Evolutionary conservation across 768 basidiomycete genomes (phyloP).

Genomic region (Boletus subcaerulescens): DNA sequence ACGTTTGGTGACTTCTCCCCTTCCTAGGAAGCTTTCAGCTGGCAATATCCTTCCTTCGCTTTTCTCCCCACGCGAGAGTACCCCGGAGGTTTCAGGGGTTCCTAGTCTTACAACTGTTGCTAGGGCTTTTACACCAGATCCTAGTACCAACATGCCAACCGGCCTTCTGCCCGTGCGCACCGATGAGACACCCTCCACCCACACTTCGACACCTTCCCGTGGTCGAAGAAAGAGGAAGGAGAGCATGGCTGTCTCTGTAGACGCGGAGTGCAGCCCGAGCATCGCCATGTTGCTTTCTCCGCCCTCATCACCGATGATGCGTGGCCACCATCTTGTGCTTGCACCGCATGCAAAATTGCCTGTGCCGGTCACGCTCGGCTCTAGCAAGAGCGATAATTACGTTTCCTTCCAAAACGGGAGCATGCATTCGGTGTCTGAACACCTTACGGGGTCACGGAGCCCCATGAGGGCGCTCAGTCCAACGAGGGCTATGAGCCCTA

Average conservation of each 20-base stretch:
- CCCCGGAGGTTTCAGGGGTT: neutral
- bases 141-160: neutral
- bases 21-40: slow-evolving; percentile 17
- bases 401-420: neutral
- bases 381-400: neutral
- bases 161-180: neutral
- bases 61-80: slow-evolving; percentile 12
- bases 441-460: slow-evolving; percentile 5
- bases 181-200: neutral
- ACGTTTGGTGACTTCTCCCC: neutral
- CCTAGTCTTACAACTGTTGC: slow-evolving; percentile 14
- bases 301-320: slow-evolving; percentile 15
- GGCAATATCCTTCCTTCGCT: slow-evolving; percentile 12
- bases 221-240: slow-evolving; percentile 18
- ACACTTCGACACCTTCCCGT: slow-evolving; percentile 6
- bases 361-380: neutral
- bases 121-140: slow-evolving; percentile 4
- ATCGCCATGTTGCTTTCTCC: slow-evolving; percentile 28
- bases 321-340: neutral
- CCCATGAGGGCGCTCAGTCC: slow-evolving; percentile 31
- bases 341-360: slow-evolving; percentile 4
- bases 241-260: slow-evolving; percentile 3
- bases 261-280: slow-evolving; percentile 3
- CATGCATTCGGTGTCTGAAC: neutral
- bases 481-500: slow-evolving; percentile 29